Evolutionary conservation across 2,329 filamentous ascomycete species (phyloP).

Genomic region (Xylariaceae sp.): DNA sequence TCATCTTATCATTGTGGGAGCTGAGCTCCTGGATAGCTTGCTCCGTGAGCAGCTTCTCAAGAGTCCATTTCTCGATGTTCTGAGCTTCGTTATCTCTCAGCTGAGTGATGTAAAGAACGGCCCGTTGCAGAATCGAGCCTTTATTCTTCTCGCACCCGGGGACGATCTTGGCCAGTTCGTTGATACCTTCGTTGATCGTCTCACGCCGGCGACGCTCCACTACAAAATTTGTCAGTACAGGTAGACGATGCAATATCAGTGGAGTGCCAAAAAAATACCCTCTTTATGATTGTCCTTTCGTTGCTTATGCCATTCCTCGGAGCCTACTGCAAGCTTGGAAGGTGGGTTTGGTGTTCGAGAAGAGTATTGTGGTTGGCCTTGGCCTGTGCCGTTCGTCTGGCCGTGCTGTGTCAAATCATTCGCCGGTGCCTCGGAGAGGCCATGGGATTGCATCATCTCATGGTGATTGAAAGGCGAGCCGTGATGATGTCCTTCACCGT

Average conservation of each 20-base stretch:
- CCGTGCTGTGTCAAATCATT: constrained; percentile 18
- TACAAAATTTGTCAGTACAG: constrained; percentile 35
- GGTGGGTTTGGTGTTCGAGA: constrained; percentile 38
- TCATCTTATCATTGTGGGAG: constrained; percentile 80
- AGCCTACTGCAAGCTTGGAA: constrained; percentile 81
- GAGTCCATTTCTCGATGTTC: constrained; percentile 90
- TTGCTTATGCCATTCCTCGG: constrained; percentile 96
- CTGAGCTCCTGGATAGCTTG: constrained; percentile 86
- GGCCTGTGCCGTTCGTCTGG: constrained; percentile 38
- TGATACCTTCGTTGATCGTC: constrained; percentile 98
- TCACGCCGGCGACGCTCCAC: constrained; percentile 94
- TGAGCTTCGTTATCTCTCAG: constrained; percentile 90
- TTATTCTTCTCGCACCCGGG: constrained; percentile 99
- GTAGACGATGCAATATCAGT: neutral
- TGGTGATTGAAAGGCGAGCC: constrained; percentile 30
- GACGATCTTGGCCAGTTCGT: constrained; percentile 95
- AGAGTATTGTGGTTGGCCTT: constrained; percentile 20
- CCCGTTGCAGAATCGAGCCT: constrained; percentile 88
- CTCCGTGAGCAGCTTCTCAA: constrained; percentile 85
- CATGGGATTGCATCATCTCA: constrained; percentile 34
- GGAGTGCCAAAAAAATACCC: constrained; percentile 47
- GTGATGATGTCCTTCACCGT: constrained; percentile 35
- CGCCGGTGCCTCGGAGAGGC: constrained; percentile 31
- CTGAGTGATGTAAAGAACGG: constrained; percentile 90
- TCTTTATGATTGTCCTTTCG: constrained; percentile 98